Evolutionary conservation across 805 yeast genomes (phyloP).

Genomic region (Ogataea trehalophila): DNA sequence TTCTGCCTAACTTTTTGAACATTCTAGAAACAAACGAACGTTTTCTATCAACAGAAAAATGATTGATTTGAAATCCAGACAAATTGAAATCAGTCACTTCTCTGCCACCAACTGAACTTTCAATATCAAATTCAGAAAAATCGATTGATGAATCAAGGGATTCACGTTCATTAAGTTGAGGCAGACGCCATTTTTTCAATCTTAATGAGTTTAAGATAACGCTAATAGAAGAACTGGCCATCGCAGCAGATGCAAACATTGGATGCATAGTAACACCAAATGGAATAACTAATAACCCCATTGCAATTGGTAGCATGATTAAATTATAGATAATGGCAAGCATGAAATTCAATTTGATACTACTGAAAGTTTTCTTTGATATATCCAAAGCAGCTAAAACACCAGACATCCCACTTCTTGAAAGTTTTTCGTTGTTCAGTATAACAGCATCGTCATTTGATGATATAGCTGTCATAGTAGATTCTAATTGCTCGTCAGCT

Average conservation of each 20-base stretch:
- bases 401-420: conserved; percentile 35
- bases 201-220: conserved; percentile 78
- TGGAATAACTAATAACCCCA: conserved; percentile 80
- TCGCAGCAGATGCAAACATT: conserved; percentile 82
- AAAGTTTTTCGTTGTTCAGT: conserved; percentile 17
- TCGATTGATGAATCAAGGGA: background rate
- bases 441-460: conserved; percentile 16
- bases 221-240: conserved; percentile 90
- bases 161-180: conserved; percentile 1
- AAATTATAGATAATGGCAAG: conserved; percentile 86
- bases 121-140: conserved; percentile 1
- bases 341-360: conserved; percentile 75
- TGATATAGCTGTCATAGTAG: background rate
- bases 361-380: conserved; percentile 60
- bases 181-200: conserved; percentile 56
- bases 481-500: background rate
- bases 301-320: conserved; percentile 87
- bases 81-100: background rate
- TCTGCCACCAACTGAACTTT: conserved; percentile 1
- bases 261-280: conserved; percentile 78
- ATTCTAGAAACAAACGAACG: background rate
- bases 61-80: background rate
- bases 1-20: background rate
- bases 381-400: conserved; percentile 62
- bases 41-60: background rate